Base-by-base conservation (phyloP, 2,329 filamentous ascomycete genomes). In the Cladosporium sp. region DNA sequence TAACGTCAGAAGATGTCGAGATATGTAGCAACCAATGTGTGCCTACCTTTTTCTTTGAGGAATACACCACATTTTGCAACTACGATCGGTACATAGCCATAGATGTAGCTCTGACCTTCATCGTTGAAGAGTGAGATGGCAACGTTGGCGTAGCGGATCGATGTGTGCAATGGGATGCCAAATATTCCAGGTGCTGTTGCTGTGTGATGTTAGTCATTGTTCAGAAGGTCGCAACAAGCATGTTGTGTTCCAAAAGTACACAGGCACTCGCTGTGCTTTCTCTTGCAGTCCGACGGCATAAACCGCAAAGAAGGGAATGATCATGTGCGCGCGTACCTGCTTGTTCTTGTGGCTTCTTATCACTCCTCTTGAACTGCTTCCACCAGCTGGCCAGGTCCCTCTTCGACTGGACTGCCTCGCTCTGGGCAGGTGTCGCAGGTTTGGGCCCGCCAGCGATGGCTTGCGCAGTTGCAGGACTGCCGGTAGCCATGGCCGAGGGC, bases 11-110 rank as follows among this genome's bases (percentile, higher is more conserved):
- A 14, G 3, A 14, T 57, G 34, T 36, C 26, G 6, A n/a, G 28
- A 10, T 41, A 8, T 44, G 38, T 24, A 47, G 4, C 8, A 26
- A 47, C 4, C 15, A 8, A 8, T n/a, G 32, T 36, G 12, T 28
- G 80, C 86, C 71, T 79, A 97, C 95, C 95, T 87, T 96, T 97
- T 79, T 99, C 95, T 80, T 99, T 99, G 71, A 99, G 79, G 72
- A 93, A 99, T 4, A 99, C 93, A 69, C 95, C 95, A 78, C 95
- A 98, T 79, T 99, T 99, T 41, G 95, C 95, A 64, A 99, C 94
- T 52, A 99, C 94, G 70, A 99, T 98, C 21, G 95, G 95, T 8
- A 99, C 94, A 75, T 98, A 98, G 75, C 95, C 95, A 78, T 98
- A 99, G 64, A 98, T 97, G 78, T 97, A 98, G 80, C 92, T 97